Base-by-base conservation (phyloP, 495 filamentous ascomycete genomes). In the Xylaria sp. region DNA sequence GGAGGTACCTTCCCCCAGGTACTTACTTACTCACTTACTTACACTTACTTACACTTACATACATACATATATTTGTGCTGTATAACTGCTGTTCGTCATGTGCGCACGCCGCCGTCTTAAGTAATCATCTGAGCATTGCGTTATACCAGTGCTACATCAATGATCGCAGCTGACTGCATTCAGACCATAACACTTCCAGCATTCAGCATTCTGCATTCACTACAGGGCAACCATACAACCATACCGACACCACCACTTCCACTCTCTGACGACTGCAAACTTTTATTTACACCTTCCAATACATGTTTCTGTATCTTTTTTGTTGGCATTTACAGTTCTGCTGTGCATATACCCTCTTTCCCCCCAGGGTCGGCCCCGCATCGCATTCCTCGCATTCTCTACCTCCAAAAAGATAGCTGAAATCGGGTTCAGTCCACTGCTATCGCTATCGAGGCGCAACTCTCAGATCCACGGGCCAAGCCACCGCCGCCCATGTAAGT, bases 401-500 rank as follows among this genome's bases (percentile, higher is more conserved):
- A n/a, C 26, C 24, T n/a, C n/a, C n/a, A n/a, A n/a, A n/a, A n/a
- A n/a, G n/a, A 11, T 2, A 17, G 61, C 61, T 43, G 61, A 46
- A 19, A 8, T 14, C n/a, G 29, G 43, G 15, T 33, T 48, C 29
- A 26, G 41, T 46, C 40, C 12, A 19, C 46, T 46, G 17, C 43
- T 15, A 29, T 19, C 29, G 35, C 21, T 26, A 17, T 43, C 11
- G 19, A 43, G 37, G 5, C n/a, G 21, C 37, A 29, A 48, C 14
- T 64, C 61, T 33, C 6, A 26, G 50, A 29, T 7, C 35, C 35
- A n/a, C n/a, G n/a, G n/a, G n/a, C n/a, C n/a, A n/a, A 37, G 31
- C 62, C 19, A 9, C 33, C 17, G 8, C 31, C 9, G 62, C n/a
- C n/a, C n/a, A n/a, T 46, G 62, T 65, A 52, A 65, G 52, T 55